These are phyloP conservation scores for Chrysopogon serrulatus DNA, from an alignment of 176 grass and related monocot genomes.

Conservation along the genomic window DNA sequence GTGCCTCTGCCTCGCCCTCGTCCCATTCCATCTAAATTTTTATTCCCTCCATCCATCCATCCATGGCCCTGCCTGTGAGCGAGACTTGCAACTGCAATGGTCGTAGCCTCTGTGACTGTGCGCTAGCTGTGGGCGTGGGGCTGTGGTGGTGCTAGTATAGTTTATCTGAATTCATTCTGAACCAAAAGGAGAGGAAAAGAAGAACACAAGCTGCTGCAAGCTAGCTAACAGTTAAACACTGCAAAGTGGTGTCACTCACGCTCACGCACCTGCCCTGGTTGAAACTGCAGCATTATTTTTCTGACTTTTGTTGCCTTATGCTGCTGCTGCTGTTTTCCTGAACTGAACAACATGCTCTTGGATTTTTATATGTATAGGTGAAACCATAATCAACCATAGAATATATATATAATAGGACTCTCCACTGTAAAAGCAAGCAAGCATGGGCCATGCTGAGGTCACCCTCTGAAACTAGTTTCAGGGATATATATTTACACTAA, in stretches of 20 bases:
- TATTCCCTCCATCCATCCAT: neutral
- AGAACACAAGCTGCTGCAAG: constrained; percentile 18
- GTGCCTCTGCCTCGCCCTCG: constrained; percentile 32
- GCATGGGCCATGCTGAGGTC: constrained; percentile 20
- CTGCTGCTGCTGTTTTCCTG: neutral
- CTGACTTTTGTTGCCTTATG: constrained; percentile 44
- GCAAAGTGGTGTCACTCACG: constrained; percentile 22
- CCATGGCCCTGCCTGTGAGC: neutral
- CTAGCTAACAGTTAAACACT: constrained; percentile 59
- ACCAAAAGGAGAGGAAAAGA: constrained; percentile 15
- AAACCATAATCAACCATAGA: constrained; percentile 22
- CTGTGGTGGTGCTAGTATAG: neutral
- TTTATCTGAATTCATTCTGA: constrained; percentile 11
- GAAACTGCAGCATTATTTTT: constrained; percentile 43
- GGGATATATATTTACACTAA: constrained; percentile 26
- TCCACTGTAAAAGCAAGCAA: constrained; percentile 17
- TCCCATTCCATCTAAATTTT: constrained; percentile 17
- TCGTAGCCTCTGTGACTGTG: constrained; percentile 14
- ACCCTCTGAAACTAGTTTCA: neutral
- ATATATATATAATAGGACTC: neutral
- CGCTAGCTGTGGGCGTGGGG: constrained; percentile 22
- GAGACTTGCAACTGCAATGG: constrained; percentile 3
- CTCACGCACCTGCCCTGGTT: constrained; percentile 22
- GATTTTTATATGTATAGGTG: constrained; percentile 2
- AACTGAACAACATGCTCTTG: constrained; percentile 32